Evolutionary conservation across 176 grass and related monocot species (phyloP).

Genomic region (Zea mays): Zm-B73-REFERENCE-NAM-5.0 NC_050096.1:174893501-174894000

Average conservation of each 20-base stretch:
- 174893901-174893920: slow-evolving; percentile 6
- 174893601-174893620: slow-evolving; percentile 32
- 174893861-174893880: slow-evolving; percentile 16
- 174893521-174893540: slow-evolving; percentile 95
- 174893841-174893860: not conserved
- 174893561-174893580: slow-evolving; percentile 33
- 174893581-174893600: slow-evolving; percentile 28
- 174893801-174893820: not conserved
- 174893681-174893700: slow-evolving; percentile 91
- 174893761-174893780: not conserved
- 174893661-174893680: slow-evolving; percentile 84
- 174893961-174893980: not conserved
- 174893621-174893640: not conserved
- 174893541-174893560: slow-evolving; percentile 86
- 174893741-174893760: not conserved
- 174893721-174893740: slow-evolving; percentile 86
- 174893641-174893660: slow-evolving; percentile 72
- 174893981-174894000: slow-evolving; percentile 13
- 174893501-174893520: slow-evolving; percentile 89
- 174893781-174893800: not conserved
- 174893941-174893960: not conserved
- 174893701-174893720: slow-evolving; percentile 96
- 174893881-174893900: slow-evolving; percentile 29
- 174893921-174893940: slow-evolving; percentile 17
- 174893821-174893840: not conserved